phyloP scores from a whole-genome alignment of 2,329 filamentous ascomycete species.

The Fusarium nurragi region DNA sequence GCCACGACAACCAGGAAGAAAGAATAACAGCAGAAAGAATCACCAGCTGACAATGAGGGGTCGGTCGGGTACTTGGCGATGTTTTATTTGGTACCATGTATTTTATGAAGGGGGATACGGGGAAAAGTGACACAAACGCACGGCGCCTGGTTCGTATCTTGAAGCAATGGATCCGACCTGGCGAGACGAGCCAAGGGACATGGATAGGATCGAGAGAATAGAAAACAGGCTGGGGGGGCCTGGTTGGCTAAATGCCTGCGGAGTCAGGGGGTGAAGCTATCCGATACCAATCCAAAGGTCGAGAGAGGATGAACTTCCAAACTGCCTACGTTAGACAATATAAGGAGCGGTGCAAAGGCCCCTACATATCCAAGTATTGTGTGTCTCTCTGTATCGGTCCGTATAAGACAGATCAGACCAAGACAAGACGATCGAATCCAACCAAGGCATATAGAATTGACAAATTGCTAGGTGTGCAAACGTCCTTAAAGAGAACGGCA shows the following conservation, averaged over 20 bases:
- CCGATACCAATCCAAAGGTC: constrained; percentile 18
- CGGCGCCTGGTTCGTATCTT: constrained; percentile 46
- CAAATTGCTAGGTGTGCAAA: constrained; percentile 28
- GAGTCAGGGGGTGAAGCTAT: constrained; percentile 30
- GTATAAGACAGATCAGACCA: constrained; percentile 1
- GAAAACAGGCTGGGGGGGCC: constrained; percentile 27
- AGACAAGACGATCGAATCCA: constrained; percentile 1
- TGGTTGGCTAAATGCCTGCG: constrained; percentile 26
- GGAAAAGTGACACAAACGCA: constrained; percentile 46
- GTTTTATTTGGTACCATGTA: constrained; percentile 47
- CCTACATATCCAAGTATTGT: constrained; percentile 8
- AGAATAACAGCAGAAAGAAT: constrained; percentile 21
- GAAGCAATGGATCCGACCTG: constrained; percentile 45
- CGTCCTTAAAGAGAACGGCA: constrained; percentile 26
- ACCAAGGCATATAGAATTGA: constrained; percentile 10
- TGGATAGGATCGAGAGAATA: constrained; percentile 40
- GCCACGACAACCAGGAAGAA: constrained; percentile 7
- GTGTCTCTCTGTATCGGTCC: not conserved
- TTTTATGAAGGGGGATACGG: constrained; percentile 47
- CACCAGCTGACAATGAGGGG: constrained; percentile 41
- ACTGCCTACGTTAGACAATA: constrained; percentile 2
- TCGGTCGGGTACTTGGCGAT: constrained; percentile 43
- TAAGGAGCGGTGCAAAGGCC: constrained; percentile 17
- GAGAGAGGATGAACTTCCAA: constrained; percentile 18
- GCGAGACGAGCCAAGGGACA: constrained; percentile 43